These are phyloP conservation scores for Protea cynaroides DNA, from an alignment of 164 flowering plant genomes.

Conservation along the genomic window DNA sequence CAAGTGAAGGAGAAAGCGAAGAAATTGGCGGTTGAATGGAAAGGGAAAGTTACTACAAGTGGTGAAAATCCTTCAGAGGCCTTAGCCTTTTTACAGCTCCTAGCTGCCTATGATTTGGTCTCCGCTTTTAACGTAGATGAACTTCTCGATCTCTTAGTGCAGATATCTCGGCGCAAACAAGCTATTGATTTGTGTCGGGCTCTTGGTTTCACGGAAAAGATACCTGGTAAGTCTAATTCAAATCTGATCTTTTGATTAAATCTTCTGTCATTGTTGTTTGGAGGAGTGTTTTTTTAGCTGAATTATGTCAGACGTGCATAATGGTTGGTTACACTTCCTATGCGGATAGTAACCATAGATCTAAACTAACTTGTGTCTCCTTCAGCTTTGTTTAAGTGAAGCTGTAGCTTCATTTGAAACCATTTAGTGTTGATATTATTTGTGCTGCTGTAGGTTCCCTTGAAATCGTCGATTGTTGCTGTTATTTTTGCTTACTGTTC, in stretches of 20 bases:
- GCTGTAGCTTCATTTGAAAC: too few species aligned
- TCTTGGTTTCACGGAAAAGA: slow-evolving; percentile 30
- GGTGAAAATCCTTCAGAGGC: slow-evolving; percentile 29
- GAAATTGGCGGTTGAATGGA: slow-evolving; percentile 56
- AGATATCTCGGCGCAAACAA: slow-evolving; percentile 29
- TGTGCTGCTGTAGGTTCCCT: too few species aligned
- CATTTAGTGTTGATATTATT: too few species aligned
- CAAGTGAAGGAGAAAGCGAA: slow-evolving; percentile 38
- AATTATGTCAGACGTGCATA: too few species aligned
- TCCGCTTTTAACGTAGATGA: slow-evolving; percentile 30
- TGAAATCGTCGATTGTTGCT: too few species aligned
- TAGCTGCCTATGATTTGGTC: slow-evolving; percentile 42
- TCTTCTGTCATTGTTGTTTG: background rate
- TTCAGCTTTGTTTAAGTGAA: too few species aligned
- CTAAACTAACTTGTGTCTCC: too few species aligned
- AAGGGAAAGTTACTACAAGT: slow-evolving; percentile 22
- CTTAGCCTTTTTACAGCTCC: slow-evolving; percentile 44
- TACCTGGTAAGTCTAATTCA: slow-evolving; percentile 32
- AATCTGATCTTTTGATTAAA: too few species aligned
- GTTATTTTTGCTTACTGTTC: too few species aligned
- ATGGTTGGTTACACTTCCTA: too few species aligned
- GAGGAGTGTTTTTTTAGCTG: too few species aligned
- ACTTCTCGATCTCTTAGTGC: slow-evolving; percentile 31
- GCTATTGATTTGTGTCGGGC: slow-evolving; percentile 35
- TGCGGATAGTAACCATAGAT: too few species aligned